Evolutionary conservation across 75 land plant genomes (phyloP).

Genomic region (Pinus taeda): DNA sequence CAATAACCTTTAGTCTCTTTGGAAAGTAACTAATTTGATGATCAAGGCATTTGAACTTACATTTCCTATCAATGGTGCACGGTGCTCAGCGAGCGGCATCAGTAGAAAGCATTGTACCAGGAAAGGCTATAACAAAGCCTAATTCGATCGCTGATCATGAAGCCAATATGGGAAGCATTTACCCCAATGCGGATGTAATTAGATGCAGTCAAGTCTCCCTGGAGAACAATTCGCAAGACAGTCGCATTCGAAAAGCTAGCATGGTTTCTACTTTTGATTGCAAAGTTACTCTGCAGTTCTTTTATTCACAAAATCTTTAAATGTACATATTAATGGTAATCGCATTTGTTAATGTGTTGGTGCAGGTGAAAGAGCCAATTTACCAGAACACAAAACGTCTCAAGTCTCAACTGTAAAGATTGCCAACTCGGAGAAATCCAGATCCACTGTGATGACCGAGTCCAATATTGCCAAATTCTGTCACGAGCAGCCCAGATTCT

Average conservation of each 20-base stretch:
- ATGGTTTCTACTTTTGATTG: constrained; percentile 30
- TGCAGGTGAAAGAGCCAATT: constrained; percentile 66
- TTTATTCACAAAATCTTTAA: too few relatives aligned
- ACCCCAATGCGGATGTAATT: constrained; percentile 7
- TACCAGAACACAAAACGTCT: constrained; percentile 48
- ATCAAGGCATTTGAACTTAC: background rate
- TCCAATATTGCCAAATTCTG: too few relatives aligned
- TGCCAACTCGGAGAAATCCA: too few relatives aligned
- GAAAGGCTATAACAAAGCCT: background rate
- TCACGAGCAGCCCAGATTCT: too few relatives aligned
- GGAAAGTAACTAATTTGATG: background rate
- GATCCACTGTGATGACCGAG: too few relatives aligned
- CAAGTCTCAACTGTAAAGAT: constrained; percentile 12
- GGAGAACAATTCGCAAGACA: constrained; percentile 21
- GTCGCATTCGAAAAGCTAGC: constrained; percentile 46
- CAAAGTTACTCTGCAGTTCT: background rate
- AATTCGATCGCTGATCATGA: background rate
- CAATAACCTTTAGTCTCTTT: background rate
- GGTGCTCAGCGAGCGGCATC: constrained; percentile 46
- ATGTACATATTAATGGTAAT: too few relatives aligned
- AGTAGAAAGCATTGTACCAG: constrained; percentile 35
- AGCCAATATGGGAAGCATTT: background rate
- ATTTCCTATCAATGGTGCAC: background rate
- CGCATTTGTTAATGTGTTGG: background rate
- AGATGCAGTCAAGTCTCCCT: constrained; percentile 25